Evolutionary conservation across 805 yeast species (phyloP).

Genomic region (Starmerella vaccinii): DNA sequence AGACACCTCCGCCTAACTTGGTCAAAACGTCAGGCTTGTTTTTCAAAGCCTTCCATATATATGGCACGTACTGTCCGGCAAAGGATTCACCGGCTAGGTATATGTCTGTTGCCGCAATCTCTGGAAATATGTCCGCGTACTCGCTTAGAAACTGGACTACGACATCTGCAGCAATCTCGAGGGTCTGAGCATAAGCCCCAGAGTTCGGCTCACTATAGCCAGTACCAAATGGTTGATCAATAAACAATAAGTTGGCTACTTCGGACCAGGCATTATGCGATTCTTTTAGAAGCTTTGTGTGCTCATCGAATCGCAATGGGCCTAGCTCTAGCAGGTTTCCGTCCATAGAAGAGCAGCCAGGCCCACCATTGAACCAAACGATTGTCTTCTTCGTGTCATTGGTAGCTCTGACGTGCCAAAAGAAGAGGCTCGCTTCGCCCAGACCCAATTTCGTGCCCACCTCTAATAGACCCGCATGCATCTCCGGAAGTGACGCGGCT

Average conservation of each 20-base stretch:
- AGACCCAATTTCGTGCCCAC: conserved; percentile 44
- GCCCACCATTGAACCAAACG: conserved; percentile 96
- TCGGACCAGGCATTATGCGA: conserved; percentile 69
- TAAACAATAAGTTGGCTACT: conserved; percentile 64
- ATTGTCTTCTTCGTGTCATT: conserved; percentile 30
- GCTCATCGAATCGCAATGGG: conserved; percentile 56
- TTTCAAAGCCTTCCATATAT: conserved; percentile 57
- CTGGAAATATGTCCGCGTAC: conserved; percentile 64
- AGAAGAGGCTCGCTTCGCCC: conserved; percentile 43
- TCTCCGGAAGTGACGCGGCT: conserved; percentile 31
- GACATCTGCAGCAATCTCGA: conserved; percentile 46
- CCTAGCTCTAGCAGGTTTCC: conserved; percentile 92
- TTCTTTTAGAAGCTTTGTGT: conserved; percentile 37
- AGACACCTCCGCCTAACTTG: conserved; percentile 37
- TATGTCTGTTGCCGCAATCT: conserved; percentile 51
- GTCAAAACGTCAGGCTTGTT: conserved; percentile 27
- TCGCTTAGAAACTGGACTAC: conserved; percentile 55
- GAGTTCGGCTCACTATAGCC: conserved; percentile 65
- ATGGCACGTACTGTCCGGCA: conserved; percentile 95
- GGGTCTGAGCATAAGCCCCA: conserved; percentile 32
- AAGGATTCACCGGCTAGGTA: conserved; percentile 89
- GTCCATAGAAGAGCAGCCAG: conserved; percentile 97
- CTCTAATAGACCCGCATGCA: conserved; percentile 53
- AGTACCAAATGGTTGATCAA: conserved; percentile 93
- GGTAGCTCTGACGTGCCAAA: conserved; percentile 53